Evolutionary conservation across 371 early-diverging fungal species (phyloP).

Genomic region (Rhizopus microsporus): DNA sequence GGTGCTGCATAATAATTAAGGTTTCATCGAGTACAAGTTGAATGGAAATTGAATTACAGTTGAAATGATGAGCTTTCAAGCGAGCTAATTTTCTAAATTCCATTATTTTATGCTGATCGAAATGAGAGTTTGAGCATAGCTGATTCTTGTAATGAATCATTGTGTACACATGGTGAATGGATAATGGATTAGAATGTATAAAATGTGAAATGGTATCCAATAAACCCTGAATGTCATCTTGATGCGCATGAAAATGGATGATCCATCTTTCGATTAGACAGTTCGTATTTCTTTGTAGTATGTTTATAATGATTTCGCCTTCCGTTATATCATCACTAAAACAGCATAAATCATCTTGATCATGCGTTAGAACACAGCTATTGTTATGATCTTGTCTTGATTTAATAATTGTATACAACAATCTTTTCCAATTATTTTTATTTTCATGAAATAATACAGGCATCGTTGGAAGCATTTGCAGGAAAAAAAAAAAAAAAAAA

Average conservation of each 20-base stretch:
- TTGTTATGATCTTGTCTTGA: not conserved
- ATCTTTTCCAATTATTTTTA: not conserved
- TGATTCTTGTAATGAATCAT: constrained; percentile 8
- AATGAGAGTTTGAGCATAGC: constrained; percentile 34
- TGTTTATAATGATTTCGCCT: constrained; percentile 16
- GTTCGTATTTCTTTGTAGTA: constrained; percentile 18
- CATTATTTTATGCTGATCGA: constrained; percentile 16
- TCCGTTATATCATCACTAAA: constrained; percentile 2
- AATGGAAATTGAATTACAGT: constrained; percentile 26
- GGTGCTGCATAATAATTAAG: constrained; percentile 10
- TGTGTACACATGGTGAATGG: constrained; percentile 1
- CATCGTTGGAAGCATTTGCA: constrained; percentile 1
- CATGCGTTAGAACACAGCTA: not conserved
- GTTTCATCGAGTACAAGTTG: constrained; percentile 47
- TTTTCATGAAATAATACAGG: not conserved
- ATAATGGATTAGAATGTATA: constrained; percentile 3
- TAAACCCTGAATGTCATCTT: not conserved
- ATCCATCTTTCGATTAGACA: constrained; percentile 20
- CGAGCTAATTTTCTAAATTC: constrained; percentile 49
- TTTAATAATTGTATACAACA: not conserved
- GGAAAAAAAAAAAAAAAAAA: constrained; percentile 2
- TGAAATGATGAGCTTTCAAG: constrained; percentile 44
- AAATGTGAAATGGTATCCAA: constrained; percentile 1
- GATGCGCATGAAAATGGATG: constrained; percentile 10
- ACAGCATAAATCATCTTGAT: constrained; percentile 9